A percentile compares a stretch with the other conserved stretches of the same genome.
These are phyloP conservation scores for Chernovozyma aurita DNA, from an alignment of 1,139 yeast species.

Conservation along the genomic window DNA sequence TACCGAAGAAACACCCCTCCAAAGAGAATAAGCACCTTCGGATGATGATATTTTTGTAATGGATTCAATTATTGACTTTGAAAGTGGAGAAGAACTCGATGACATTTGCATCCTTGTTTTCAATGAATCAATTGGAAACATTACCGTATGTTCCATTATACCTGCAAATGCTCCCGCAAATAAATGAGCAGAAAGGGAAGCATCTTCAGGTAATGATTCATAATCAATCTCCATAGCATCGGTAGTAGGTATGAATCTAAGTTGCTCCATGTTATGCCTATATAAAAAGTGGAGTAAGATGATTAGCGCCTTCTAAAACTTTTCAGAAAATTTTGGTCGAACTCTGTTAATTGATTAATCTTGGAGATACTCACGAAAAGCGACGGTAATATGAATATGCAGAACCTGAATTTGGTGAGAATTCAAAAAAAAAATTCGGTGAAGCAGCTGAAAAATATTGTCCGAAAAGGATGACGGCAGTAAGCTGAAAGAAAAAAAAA, in stretches of 20 bases:
- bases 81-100: constrained; percentile 21
- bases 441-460: too few species aligned
- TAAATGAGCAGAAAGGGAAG: constrained; percentile 78
- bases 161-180: constrained; percentile 97
- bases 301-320: too few species aligned
- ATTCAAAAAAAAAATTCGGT: too few species aligned
- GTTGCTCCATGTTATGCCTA: constrained; percentile 1
- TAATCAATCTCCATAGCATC: constrained; percentile 64
- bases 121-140: constrained; percentile 94
- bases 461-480: too few species aligned
- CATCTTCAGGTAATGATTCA: constrained; percentile 86
- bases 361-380: too few species aligned
- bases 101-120: constrained; percentile 94
- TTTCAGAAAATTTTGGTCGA: too few species aligned
- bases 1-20: constrained; percentile 95
- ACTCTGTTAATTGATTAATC: too few species aligned
- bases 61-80: constrained; percentile 48
- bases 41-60: constrained; percentile 72
- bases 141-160: constrained; percentile 94
- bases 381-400: too few species aligned
- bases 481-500: too few species aligned
- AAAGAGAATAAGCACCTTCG: constrained; percentile 87
- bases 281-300: too few species aligned
- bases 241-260: constrained; percentile 15
- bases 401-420: too few species aligned